A percentile compares a stretch with the other conserved stretches of the same genome.
Evolutionary conservation across 805 yeast species (phyloP).

Genomic region (Lipomyces chichibuensis): DNA sequence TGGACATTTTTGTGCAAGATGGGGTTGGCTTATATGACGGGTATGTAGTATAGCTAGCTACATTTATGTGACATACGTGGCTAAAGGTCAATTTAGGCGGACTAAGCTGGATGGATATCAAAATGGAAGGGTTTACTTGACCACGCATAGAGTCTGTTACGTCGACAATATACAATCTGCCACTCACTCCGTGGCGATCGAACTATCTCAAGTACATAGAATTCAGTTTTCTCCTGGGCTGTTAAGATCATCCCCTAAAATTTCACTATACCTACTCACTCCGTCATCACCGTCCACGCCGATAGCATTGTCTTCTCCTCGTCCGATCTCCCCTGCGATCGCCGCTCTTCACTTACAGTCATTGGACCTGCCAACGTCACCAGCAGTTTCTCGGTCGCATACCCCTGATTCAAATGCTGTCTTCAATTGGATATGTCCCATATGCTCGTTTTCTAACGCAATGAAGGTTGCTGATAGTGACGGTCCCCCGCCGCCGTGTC

Average conservation of each 20-base stretch:
- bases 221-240: conserved; percentile 51
- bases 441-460: conserved; percentile 73
- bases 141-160: conserved; percentile 71
- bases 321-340: conserved; percentile 13
- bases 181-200: conserved; percentile 53
- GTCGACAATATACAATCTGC: conserved; percentile 57
- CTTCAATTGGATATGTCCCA: conserved; percentile 80
- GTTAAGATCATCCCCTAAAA: conserved; percentile 75
- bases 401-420: conserved; percentile 13
- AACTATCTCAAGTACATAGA: conserved; percentile 49
- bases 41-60: conserved; percentile 25
- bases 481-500: conserved; percentile 52
- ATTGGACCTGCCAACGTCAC: neutral
- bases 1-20: conserved; percentile 56
- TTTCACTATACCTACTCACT: conserved; percentile 47
- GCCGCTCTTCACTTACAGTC: neutral
- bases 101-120: conserved; percentile 65
- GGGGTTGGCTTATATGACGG: conserved; percentile 78
- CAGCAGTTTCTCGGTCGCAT: conserved; percentile 10
- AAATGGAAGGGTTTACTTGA: conserved; percentile 75
- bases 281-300: conserved; percentile 3
- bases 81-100: conserved; percentile 46
- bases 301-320: neutral
- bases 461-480: conserved; percentile 44
- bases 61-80: neutral